Conservation (phyloP, 2,329 filamentous ascomycete genomes). For the Beauveria medogensis region DNA sequence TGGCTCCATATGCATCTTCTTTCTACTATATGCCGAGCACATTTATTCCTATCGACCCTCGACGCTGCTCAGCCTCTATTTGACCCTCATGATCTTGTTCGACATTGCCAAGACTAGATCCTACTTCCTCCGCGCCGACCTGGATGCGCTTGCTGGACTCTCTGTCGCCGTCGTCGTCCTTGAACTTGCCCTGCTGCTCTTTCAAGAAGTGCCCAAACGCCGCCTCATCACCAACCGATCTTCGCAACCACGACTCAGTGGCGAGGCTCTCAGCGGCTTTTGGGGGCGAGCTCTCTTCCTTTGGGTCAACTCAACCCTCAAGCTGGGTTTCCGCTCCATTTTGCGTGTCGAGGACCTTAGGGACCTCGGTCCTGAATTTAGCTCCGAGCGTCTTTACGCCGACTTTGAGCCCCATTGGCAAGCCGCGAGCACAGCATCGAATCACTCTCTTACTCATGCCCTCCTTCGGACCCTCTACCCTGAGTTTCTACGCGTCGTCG, state of each 20-base stretch:
- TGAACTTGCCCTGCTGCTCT: conserved; percentile 21
- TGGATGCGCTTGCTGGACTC: conserved; percentile 19
- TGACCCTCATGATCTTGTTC: conserved; percentile 25
- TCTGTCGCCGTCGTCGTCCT: conserved; percentile 19
- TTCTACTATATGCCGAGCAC: conserved; percentile 28
- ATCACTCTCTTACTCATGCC: not conserved
- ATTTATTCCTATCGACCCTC: conserved; percentile 24
- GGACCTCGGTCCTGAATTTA: conserved; percentile 10
- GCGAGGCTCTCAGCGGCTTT: conserved; percentile 17
- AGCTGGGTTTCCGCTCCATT: conserved; percentile 6
- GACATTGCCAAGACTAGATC: conserved; percentile 27
- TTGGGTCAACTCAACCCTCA: conserved; percentile 10
- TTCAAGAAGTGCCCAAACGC: conserved; percentile 26
- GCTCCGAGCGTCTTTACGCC: not conserved
- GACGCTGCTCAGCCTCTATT: conserved; percentile 22
- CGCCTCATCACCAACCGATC: not conserved
- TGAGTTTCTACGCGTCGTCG: conserved; percentile 1
- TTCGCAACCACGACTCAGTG: conserved; percentile 12
- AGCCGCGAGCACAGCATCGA: conserved; percentile 1
- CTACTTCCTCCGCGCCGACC: conserved; percentile 22
- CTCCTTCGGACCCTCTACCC: conserved; percentile 4
- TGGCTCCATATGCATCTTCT: conserved; percentile 19
- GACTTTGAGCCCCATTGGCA: conserved; percentile 5
- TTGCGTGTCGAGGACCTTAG: conserved; percentile 5
- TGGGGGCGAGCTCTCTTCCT: conserved; percentile 12